A percentile compares a stretch with the other conserved stretches of the same genome.
Evolutionary conservation across 2,329 filamentous ascomycete species (phyloP).

Genomic region (Diaporthe sp.): DNA sequence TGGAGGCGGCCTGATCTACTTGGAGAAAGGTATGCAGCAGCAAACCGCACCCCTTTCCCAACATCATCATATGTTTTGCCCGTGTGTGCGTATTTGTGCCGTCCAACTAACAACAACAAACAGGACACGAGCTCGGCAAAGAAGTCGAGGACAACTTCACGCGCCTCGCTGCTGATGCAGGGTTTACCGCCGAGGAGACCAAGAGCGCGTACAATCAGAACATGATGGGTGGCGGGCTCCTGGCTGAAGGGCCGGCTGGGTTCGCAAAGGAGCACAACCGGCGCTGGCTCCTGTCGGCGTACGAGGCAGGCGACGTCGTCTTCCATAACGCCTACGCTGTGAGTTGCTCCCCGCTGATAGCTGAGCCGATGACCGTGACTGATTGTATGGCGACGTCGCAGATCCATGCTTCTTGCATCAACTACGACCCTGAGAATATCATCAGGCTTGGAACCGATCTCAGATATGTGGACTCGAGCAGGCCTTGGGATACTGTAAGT

Average conservation of each 20-base stretch:
- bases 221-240: slow-evolving; percentile 66
- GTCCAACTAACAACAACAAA: not conserved
- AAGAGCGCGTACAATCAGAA: slow-evolving; percentile 65
- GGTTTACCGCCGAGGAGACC: slow-evolving; percentile 62
- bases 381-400: slow-evolving; percentile 15
- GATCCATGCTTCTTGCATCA: slow-evolving; percentile 35
- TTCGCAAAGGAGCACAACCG: slow-evolving; percentile 43
- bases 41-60: not conserved
- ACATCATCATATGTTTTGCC: not conserved
- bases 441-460: slow-evolving; percentile 17
- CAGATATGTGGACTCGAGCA: slow-evolving; percentile 9
- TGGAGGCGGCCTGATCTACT: slow-evolving; percentile 68
- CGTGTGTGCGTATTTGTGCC: not conserved
- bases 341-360: slow-evolving; percentile 14
- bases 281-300: slow-evolving; percentile 50
- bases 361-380: not conserved
- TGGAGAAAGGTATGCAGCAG: slow-evolving; percentile 55
- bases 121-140: slow-evolving; percentile 49
- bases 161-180: slow-evolving; percentile 56
- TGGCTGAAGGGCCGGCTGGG: slow-evolving; percentile 58
- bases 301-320: slow-evolving; percentile 53
- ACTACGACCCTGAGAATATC: not conserved
- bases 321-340: slow-evolving; percentile 47
- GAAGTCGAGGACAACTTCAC: slow-evolving; percentile 63
- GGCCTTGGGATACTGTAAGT: slow-evolving; percentile 38